Percentiles rank a stretch among this genome's conserved stretches.
phyloP scores from a whole-genome alignment of 78 protist species.

The Chrysochromulina parva region DNA sequence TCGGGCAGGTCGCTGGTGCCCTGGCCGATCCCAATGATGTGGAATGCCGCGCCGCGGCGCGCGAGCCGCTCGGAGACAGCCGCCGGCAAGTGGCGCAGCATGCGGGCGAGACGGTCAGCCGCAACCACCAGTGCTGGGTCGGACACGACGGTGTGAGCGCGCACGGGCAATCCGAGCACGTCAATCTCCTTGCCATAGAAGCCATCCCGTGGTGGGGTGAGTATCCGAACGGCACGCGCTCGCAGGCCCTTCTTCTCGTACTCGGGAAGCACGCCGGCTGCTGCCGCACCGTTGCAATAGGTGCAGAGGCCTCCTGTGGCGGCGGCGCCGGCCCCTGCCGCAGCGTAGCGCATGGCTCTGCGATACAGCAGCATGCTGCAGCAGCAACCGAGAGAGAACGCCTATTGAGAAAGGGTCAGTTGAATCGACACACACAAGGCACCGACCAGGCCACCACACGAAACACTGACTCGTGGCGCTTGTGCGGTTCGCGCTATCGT shows the following conservation, averaged over 20 bases:
- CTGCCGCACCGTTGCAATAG: not conserved
- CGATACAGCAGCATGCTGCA: no score
- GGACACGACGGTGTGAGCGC: not conserved
- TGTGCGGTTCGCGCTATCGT: no score
- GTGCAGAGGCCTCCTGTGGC: no score
- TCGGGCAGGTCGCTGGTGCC: not conserved
- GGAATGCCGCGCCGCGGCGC: not conserved
- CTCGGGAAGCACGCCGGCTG: not conserved
- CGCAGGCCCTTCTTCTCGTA: not conserved
- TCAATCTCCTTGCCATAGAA: not conserved
- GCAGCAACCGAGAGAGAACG: no score
- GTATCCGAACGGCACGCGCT: not conserved
- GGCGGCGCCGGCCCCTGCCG: no score
- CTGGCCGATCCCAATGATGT: slow-evolving; percentile 2
- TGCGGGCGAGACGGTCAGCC: slow-evolving; percentile 4
- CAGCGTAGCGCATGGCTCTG: no score
- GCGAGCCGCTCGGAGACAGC: not conserved
- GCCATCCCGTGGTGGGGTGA: not conserved
- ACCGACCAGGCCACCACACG: no score
- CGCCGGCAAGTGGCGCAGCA: not conserved
- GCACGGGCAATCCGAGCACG: not conserved
- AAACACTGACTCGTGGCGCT: no score
- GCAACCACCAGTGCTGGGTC: not conserved
- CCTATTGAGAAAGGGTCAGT: no score
- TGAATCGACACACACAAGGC: no score